Evolutionary conservation across 257 asterid genomes (phyloP).

Genomic region (Przewalskia tangutica): DNA sequence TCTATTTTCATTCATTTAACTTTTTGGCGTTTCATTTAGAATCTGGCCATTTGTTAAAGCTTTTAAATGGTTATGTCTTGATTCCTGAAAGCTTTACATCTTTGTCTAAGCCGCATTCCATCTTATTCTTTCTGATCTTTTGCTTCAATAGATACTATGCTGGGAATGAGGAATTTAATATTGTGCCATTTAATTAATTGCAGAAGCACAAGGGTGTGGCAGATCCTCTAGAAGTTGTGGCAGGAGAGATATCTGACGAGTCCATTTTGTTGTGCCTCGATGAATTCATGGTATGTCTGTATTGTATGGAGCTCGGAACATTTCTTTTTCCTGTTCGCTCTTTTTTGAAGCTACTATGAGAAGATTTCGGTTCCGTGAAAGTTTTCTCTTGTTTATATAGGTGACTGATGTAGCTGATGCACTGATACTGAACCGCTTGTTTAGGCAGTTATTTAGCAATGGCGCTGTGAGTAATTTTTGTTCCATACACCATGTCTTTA

Average conservation of each 20-base stretch:
- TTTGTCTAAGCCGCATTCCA: neutral
- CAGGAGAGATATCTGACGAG: constrained; percentile 81
- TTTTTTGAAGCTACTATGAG: neutral
- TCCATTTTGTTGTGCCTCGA: constrained; percentile 83
- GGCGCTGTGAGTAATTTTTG: constrained; percentile 57
- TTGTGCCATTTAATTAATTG: constrained; percentile 11
- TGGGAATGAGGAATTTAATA: neutral
- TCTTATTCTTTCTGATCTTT: neutral
- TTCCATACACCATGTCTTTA: neutral
- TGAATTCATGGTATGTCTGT: constrained; percentile 69
- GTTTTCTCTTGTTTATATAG: constrained; percentile 23
- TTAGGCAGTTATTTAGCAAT: constrained; percentile 57
- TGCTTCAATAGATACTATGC: neutral
- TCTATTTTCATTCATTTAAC: neutral
- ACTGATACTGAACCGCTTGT: constrained; percentile 71
- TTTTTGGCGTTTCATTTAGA: neutral
- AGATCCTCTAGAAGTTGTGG: constrained; percentile 92
- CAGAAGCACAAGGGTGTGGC: constrained; percentile 88
- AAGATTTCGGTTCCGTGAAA: neutral
- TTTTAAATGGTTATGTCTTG: neutral
- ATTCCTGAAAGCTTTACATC: neutral
- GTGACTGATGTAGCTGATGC: constrained; percentile 94
- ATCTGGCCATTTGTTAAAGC: neutral
- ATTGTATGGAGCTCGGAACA: neutral
- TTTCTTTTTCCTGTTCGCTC: neutral